These are phyloP conservation scores for Vanrija pseudolonga DNA, from an alignment of 1,284 basidiomycete genomes.

Conservation along the genomic window DNA sequence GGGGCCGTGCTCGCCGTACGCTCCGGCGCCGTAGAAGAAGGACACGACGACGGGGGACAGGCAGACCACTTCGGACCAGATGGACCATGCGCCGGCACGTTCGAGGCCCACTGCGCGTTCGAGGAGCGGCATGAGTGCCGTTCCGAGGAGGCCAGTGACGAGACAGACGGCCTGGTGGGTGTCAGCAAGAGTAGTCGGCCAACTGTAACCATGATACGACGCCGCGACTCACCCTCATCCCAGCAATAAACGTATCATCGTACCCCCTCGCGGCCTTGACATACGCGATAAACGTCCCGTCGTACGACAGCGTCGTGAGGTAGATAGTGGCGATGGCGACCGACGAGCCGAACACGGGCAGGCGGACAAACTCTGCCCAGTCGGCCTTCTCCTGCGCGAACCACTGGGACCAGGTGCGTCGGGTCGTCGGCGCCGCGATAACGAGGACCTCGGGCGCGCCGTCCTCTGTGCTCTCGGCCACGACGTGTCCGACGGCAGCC, in stretches of 20 bases:
- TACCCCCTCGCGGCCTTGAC: conserved; percentile 37
- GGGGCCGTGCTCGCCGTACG: conserved; percentile 34
- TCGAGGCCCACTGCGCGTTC: conserved; percentile 50
- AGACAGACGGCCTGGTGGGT: conserved; percentile 46
- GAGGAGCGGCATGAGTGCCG: conserved; percentile 50
- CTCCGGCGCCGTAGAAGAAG: conserved; percentile 30
- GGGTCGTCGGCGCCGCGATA: neutral
- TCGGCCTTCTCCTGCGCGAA: conserved; percentile 26
- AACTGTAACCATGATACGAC: neutral
- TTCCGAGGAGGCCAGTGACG: conserved; percentile 51
- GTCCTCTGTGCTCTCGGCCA: too few species aligned
- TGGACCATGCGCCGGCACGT: conserved; percentile 52
- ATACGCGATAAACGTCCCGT: conserved; percentile 42
- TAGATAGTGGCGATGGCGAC: conserved; percentile 50
- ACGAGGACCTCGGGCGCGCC: too few species aligned
- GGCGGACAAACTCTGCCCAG: conserved; percentile 49
- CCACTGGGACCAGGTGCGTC: conserved; percentile 5
- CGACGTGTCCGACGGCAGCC: neutral
- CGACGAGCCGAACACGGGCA: conserved; percentile 51
- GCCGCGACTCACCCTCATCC: conserved; percentile 41
- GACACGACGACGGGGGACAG: conserved; percentile 38
- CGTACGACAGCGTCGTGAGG: conserved; percentile 52
- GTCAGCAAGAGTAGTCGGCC: neutral
- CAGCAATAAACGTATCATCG: conserved; percentile 49
- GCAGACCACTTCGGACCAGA: conserved; percentile 46